A percentile compares a stretch with the other conserved stretches of the same genome.
phyloP scores from a whole-genome alignment of 1,139 yeast species.

The Yamadazyma jaroonii region DNA sequence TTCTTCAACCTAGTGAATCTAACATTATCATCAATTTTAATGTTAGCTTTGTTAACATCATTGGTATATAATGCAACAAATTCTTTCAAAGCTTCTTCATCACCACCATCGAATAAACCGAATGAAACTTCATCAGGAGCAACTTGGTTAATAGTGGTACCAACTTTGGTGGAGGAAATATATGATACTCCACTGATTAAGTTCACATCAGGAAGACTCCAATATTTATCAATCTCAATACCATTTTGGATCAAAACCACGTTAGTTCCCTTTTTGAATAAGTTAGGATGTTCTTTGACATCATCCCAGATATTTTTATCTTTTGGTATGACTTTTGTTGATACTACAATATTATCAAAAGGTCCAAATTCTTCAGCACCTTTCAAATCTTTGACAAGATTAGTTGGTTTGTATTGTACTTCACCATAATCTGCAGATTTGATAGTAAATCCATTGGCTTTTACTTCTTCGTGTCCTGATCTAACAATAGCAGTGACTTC shows the following conservation, averaged over 20 bases:
- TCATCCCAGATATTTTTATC: slow-evolving; percentile 53
- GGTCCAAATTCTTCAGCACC: slow-evolving; percentile 48
- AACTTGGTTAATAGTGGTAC: slow-evolving; percentile 50
- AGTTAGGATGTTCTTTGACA: slow-evolving; percentile 45
- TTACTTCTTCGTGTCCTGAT: slow-evolving; percentile 58
- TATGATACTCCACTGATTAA: slow-evolving; percentile 67
- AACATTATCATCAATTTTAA: slow-evolving; percentile 46
- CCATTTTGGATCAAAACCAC: slow-evolving; percentile 75
- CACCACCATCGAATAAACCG: slow-evolving; percentile 48
- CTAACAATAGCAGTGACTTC: slow-evolving; percentile 49
- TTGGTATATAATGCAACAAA: slow-evolving; percentile 48
- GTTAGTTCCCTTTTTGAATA: slow-evolving; percentile 47
- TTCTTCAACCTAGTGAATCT: slow-evolving; percentile 68
- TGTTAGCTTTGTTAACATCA: slow-evolving; percentile 32
- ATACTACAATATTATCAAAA: slow-evolving; percentile 64
- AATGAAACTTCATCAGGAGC: slow-evolving; percentile 54
- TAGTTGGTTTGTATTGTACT: slow-evolving; percentile 53
- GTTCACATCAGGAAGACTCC: slow-evolving; percentile 55
- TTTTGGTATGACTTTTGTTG: slow-evolving; percentile 77
- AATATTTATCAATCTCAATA: slow-evolving; percentile 64
- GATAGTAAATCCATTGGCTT: slow-evolving; percentile 53
- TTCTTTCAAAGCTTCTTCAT: slow-evolving; percentile 17
- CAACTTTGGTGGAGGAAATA: slow-evolving; percentile 62
- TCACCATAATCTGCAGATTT: slow-evolving; percentile 63
- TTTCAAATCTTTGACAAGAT: slow-evolving; percentile 38